A percentile compares a stretch with the other conserved stretches of the same genome.
These are phyloP conservation scores for Syzygium oleosum DNA, from an alignment of 345 rosid genomes.

Conservation along the genomic window DNA sequence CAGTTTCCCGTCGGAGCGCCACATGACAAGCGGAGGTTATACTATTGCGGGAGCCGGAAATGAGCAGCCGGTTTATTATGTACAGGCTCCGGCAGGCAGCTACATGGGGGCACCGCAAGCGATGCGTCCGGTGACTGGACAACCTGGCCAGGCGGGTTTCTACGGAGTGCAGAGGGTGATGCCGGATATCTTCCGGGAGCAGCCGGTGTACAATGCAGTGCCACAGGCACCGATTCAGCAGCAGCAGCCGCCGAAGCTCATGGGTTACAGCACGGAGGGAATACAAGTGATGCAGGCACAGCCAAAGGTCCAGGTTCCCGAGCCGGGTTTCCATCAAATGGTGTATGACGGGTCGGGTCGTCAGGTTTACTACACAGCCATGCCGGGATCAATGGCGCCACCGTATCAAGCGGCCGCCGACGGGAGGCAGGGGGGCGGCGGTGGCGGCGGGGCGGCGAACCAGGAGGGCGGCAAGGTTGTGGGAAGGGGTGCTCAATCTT, in stretches of 20 bases:
- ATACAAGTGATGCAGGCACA: conserved; percentile 7
- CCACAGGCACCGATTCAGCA: conserved; percentile 12
- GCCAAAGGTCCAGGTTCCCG: conserved; percentile 14
- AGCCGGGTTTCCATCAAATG: conserved; percentile 27
- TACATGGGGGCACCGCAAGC: conserved; percentile 16
- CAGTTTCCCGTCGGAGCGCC: conserved; percentile 22
- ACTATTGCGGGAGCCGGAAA: conserved; percentile 2
- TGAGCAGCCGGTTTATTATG: conserved; percentile 35
- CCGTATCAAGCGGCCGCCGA: conserved; percentile 21
- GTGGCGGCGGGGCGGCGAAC: conserved; percentile 4
- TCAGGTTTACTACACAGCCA: conserved; percentile 33
- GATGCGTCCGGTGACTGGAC: conserved; percentile 21
- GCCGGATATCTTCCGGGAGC: conserved; percentile 30
- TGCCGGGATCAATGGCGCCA: conserved; percentile 6
- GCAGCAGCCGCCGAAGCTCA: conserved; percentile 7
- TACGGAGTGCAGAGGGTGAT: conserved; percentile 36
- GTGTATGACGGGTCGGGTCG: conserved; percentile 45
- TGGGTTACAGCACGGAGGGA: conserved; percentile 11
- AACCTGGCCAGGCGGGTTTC: conserved; percentile 17
- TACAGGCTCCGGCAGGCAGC: conserved; percentile 16
- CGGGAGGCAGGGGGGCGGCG: conserved; percentile 17
- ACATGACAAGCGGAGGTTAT: conserved; percentile 16
- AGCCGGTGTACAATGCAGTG: conserved; percentile 22
- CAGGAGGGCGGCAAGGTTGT: conserved; percentile 17
- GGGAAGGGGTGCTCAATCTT: conserved; percentile 15